Base-by-base conservation (phyloP, 441 rosid species). In the Adansonia grandidieri region DNA sequence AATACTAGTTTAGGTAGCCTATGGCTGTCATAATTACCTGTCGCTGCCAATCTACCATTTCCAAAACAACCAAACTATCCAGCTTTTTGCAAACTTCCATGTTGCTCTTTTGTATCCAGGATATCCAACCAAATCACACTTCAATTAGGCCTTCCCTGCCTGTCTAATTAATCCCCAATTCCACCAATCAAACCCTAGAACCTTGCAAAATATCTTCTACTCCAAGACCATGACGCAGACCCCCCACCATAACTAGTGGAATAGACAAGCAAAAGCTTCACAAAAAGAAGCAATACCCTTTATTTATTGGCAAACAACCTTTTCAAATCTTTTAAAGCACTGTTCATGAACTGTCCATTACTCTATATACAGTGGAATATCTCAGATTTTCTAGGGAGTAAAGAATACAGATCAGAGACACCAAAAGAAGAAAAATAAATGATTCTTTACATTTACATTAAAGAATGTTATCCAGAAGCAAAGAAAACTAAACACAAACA, bases 361-460 rank as follows among this genome's bases (percentile, higher is more conserved):
- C 19, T 74, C 74, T 53, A 9, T 22, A 65, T 7, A 66, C 70
- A 50, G 53, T 24, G 54, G 45, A 81, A 80, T 63, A 81, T 58
- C 56, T 24, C 28, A 57, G 69, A 69, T 48, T 69, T 69, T 48
- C 20, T 48, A 22, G n/a, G 6, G 11, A 69, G 10, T 20, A 69
- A 48, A 48, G 42, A 0, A 78, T 13, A 65, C 28, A 77, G 81
- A 85, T 81, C 80, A 44, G 58, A 50, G 72, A 51, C 82, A 32
- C 54, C 68, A 74, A 56, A 74, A 60, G 7, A 32, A 69, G 19
- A 54, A 65, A 65, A 24, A 71, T 9, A 4, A 69, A 50, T 24
- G 57, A 87, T 80, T 80, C 77, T 71, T 13, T 51, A 82, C 77
- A 80, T 83, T 76, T 62, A 28, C 22, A 75, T 44, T 74, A 76